Evolutionary conservation across 2,329 filamentous ascomycete species (phyloP), one percentile per base, ranked within the genome.

Genomic region (Colletotrichum viniferum): DNA sequence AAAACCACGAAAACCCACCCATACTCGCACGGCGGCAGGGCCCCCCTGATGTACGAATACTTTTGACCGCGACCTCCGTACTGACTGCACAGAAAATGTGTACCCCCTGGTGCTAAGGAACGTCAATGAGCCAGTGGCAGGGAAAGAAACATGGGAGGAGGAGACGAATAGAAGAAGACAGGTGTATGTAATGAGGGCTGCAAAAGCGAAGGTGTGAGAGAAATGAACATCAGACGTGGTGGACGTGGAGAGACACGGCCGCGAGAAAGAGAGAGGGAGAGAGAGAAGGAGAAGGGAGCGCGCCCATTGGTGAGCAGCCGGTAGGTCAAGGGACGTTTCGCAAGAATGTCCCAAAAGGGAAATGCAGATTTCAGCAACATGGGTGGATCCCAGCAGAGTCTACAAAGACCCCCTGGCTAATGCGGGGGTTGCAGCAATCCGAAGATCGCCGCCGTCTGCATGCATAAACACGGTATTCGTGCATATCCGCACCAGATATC

Each of bases 281-380:
- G 48, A 32, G 52, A 43, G 32, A 32, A 63, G 69, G 63, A 63
- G 18, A 34, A 26, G 43, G 62, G 56, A 60, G 56, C 56, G 43
- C 43, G 43, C 56, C 24, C 18, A 30, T 60, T 60, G 69, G 48
- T 58, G 62, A 72, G 69, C 66, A 48, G 18, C 34, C 55, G 62
- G 63, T 58, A 73, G 56, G 69, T 73, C 43, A 48, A 75, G 64
- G 71, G 70, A 70, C 65, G 74, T 70, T 78, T 79, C 78, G 78
- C 78, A 79, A 79, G 77, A 77, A 76, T 79, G 76, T 77, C 78
- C 78, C 69, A 71, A 78, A 79, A 73, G 55, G 71, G 77, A 67
- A 77, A 77, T 28, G 70, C 71, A 70, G 71, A 14, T 60, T 56
- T 64, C 43, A 55, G 16, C 30, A 60, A n/a, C 34, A 76, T 48